Evolutionary conservation across 2,329 filamentous ascomycete genomes (phyloP).

Genomic region (Diaporthe vaccinii): DNA sequence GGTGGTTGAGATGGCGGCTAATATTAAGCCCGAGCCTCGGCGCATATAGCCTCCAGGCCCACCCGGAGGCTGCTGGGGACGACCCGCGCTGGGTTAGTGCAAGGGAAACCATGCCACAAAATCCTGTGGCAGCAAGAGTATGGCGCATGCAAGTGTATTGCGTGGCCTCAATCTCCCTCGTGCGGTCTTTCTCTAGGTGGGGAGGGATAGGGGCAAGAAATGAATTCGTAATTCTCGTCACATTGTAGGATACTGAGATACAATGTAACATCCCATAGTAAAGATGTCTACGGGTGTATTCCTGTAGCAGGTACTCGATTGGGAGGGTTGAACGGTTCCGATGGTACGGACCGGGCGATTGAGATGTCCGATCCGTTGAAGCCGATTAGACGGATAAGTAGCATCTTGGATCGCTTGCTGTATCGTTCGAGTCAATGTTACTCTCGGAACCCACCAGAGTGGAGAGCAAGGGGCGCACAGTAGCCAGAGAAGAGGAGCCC

Average conservation of each 20-base stretch:
- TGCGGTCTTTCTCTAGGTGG: not conserved
- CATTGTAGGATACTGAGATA: not conserved
- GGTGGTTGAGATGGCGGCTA: conserved; percentile 10
- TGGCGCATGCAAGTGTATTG: not conserved
- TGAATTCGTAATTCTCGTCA: not conserved
- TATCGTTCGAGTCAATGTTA: conserved; percentile 8
- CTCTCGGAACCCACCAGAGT: not conserved
- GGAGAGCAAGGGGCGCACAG: not conserved
- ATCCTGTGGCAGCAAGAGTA: not conserved
- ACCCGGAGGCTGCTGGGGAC: not conserved
- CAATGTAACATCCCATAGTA: not conserved
- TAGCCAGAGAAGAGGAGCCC: not conserved
- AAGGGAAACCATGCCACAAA: conserved; percentile 8
- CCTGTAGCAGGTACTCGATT: not conserved
- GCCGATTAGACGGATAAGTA: not conserved
- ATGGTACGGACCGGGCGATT: not conserved
- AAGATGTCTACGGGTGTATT: not conserved
- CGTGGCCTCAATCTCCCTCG: conserved; percentile 2
- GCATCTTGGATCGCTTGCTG: conserved; percentile 9
- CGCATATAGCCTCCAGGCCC: conserved; percentile 11
- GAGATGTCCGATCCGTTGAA: conserved; percentile 8
- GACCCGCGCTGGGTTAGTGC: not conserved
- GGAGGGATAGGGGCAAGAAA: not conserved
- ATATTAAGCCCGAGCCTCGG: conserved; percentile 7
- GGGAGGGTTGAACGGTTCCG: not conserved